A percentile compares a stretch with the other conserved stretches of the same genome.
phyloP scores from a whole-genome alignment of 2,329 filamentous ascomycete genomes.

The Penicillium sp. region DNA sequence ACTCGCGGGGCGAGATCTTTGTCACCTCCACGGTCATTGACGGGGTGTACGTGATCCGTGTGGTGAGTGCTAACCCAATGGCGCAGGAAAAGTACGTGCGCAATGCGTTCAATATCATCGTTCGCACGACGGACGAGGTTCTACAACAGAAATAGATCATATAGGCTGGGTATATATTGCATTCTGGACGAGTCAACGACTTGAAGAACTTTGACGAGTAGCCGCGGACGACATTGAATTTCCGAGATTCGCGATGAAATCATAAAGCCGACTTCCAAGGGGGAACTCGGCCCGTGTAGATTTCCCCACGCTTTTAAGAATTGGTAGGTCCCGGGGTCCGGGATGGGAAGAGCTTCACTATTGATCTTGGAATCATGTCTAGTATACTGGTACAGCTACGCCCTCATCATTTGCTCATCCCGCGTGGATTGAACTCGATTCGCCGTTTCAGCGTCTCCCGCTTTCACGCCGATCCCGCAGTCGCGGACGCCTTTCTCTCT shows the following conservation, averaged over 20 bases:
- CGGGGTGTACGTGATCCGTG: slow-evolving; percentile 70
- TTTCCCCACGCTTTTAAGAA: slow-evolving; percentile 9
- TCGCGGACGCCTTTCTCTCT: slow-evolving; percentile 40
- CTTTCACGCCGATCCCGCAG: slow-evolving; percentile 19
- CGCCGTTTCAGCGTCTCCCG: slow-evolving; percentile 3
- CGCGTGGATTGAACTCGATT: not conserved
- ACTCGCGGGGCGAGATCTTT: slow-evolving; percentile 70
- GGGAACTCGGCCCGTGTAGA: slow-evolving; percentile 1
- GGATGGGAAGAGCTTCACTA: too few relatives aligned
- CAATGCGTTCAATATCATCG: slow-evolving; percentile 68
- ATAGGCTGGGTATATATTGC: not conserved
- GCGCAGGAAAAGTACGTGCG: slow-evolving; percentile 68
- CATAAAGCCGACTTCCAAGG: slow-evolving; percentile 13
- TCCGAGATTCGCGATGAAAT: not conserved
- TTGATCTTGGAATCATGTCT: not conserved
- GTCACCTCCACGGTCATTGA: slow-evolving; percentile 71
- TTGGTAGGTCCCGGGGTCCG: not conserved
- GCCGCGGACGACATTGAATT: too few relatives aligned
- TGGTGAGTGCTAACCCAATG: slow-evolving; percentile 67
- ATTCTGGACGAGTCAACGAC: not conserved
- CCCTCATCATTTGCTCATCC: not conserved
- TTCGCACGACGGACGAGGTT: slow-evolving; percentile 57
- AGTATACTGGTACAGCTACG: not conserved
- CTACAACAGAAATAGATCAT: slow-evolving; percentile 12
- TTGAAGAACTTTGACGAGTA: not conserved